A percentile compares a stretch with the other conserved stretches of the same genome.
Conservation (phyloP, 192 early-diverging fungal genomes). For the Allomyces macrogynus region DNA sequence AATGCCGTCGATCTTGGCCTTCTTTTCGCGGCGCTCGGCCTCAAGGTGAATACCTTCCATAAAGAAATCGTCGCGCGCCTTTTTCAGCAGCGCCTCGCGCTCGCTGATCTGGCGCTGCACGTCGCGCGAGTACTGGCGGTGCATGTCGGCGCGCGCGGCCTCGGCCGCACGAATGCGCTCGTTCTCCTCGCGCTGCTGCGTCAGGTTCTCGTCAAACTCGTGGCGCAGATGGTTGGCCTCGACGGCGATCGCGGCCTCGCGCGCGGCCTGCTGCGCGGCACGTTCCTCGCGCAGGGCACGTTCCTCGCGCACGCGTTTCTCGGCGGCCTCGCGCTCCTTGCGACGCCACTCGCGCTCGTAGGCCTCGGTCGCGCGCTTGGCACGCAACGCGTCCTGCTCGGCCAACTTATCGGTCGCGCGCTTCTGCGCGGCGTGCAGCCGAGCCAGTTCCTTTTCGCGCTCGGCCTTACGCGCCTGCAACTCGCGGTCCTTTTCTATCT, state of each 20-base stretch:
- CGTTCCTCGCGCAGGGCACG: slow-evolving; percentile 20
- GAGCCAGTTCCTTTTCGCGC: slow-evolving; percentile 26
- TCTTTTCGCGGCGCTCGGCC: slow-evolving; percentile 26
- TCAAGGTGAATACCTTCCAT: slow-evolving; percentile 28
- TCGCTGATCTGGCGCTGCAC: slow-evolving; percentile 30
- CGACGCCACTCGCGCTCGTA: slow-evolving; percentile 36
- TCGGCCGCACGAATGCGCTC: slow-evolving; percentile 19
- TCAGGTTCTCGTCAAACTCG: slow-evolving; percentile 29
- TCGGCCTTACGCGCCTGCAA: slow-evolving; percentile 24
- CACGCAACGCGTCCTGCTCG: slow-evolving; percentile 29
- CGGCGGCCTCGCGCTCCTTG: slow-evolving; percentile 25
- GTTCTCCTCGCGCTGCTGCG: slow-evolving; percentile 24
- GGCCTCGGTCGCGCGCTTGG: slow-evolving; percentile 28
- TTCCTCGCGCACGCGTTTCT: slow-evolving; percentile 17
- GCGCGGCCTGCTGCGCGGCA: slow-evolving; percentile 22
- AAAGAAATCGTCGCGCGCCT: slow-evolving; percentile 33
- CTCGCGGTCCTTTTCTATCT: slow-evolving; percentile 26
- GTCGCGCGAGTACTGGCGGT: slow-evolving; percentile 24
- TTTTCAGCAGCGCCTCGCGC: slow-evolving; percentile 19
- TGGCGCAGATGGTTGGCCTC: slow-evolving; percentile 31
- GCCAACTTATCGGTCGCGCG: slow-evolving; percentile 36
- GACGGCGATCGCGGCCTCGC: slow-evolving; percentile 32
- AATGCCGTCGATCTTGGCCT: slow-evolving; percentile 28
- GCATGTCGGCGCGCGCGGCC: slow-evolving; percentile 14
- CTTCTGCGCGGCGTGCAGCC: slow-evolving; percentile 32